phyloP scores from a whole-genome alignment of 140 eudicot species.

The Ambrosia hybrid region DNA sequence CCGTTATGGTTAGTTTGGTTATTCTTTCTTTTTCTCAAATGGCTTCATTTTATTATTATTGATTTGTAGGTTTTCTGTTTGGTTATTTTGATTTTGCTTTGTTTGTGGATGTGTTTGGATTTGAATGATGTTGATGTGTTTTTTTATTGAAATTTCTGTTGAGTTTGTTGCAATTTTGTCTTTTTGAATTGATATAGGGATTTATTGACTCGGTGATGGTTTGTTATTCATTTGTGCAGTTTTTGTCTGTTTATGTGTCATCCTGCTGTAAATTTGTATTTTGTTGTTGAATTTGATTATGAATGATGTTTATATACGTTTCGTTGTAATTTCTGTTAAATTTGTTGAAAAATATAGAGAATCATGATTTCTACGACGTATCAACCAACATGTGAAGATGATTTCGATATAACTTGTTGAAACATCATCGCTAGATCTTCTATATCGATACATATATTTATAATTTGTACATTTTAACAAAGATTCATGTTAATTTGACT shows the following conservation, averaged over 20 bases:
- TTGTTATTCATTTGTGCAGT: no score
- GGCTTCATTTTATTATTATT: background rate
- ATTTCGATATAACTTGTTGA: no score
- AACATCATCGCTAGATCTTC: slow-evolving; percentile 1
- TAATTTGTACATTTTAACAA: background rate
- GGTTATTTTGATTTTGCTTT: background rate
- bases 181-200: no score
- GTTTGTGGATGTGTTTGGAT: background rate
- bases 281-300: background rate
- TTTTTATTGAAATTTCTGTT: no score
- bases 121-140: no score
- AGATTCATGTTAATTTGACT: background rate
- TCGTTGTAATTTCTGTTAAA: background rate
- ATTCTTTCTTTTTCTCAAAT: background rate
- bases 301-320: no score
- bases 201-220: no score
- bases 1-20: slow-evolving; percentile 22
- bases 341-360: background rate
- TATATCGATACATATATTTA: background rate
- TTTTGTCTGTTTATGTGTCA: background rate
- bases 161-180: no score
- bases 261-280: no score
- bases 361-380: background rate
- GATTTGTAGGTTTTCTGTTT: no score
- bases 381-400: no score